Evolutionary conservation across 805 yeast species (phyloP).

Genomic region (Wickerhamiella shivajii): DNA sequence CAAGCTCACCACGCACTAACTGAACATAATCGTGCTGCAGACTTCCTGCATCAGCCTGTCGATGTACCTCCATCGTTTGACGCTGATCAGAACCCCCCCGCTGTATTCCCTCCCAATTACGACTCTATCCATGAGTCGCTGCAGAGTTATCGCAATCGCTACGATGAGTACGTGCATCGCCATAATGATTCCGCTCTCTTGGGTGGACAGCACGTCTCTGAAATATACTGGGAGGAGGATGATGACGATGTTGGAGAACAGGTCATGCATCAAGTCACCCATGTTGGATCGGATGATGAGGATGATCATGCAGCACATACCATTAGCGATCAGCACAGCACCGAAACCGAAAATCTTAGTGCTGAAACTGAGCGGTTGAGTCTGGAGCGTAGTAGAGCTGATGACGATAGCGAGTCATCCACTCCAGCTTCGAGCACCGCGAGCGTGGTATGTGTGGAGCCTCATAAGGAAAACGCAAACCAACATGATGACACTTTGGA

Average conservation of each 20-base stretch:
- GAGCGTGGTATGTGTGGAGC: too few species aligned
- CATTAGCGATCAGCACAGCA: too few species aligned
- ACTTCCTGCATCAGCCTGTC: slow-evolving; percentile 39
- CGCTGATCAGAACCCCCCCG: slow-evolving; percentile 29
- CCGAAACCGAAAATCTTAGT: too few species aligned
- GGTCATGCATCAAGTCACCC: neutral
- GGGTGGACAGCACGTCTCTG: slow-evolving; percentile 6
- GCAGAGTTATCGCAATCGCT: slow-evolving; percentile 15
- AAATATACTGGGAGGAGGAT: slow-evolving; percentile 2
- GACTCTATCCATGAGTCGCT: slow-evolving; percentile 10
- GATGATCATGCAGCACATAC: too few species aligned
- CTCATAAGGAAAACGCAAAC: too few species aligned
- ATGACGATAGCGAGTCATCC: too few species aligned
- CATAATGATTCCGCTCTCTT: slow-evolving; percentile 7
- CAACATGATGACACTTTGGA: too few species aligned
- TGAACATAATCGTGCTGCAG: slow-evolving; percentile 32
- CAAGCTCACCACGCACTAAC: slow-evolving; percentile 8
- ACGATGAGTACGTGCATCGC: slow-evolving; percentile 11
- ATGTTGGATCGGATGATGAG: neutral
- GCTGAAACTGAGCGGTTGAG: too few species aligned
- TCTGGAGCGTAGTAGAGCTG: too few species aligned
- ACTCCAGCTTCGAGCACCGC: too few species aligned
- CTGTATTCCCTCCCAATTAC: slow-evolving; percentile 22
- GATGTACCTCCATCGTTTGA: slow-evolving; percentile 52
- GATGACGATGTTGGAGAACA: neutral